Evolutionary conservation across 208 protist genomes (phyloP).

Genomic region (Vickermania ingenoplastis): DNA sequence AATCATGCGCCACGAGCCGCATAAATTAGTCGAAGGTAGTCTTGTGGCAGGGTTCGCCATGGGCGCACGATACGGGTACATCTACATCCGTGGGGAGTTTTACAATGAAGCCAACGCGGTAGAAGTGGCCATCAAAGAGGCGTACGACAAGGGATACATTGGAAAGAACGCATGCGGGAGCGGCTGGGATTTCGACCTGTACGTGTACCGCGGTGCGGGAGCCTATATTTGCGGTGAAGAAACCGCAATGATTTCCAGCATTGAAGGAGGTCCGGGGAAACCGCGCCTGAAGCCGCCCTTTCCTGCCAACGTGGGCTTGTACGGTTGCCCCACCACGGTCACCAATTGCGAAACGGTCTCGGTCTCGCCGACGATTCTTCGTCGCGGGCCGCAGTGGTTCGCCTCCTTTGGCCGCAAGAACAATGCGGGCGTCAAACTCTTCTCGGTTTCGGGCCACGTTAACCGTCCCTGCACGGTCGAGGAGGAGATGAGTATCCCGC

Average conservation of each 20-base stretch:
- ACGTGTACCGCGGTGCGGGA: slow-evolving; percentile 95
- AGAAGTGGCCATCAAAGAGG: slow-evolving; percentile 94
- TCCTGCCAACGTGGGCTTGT: slow-evolving; percentile 97
- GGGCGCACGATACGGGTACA: slow-evolving; percentile 95
- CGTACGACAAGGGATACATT: slow-evolving; percentile 92
- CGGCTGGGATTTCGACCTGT: slow-evolving; percentile 98
- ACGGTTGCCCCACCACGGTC: slow-evolving; percentile 98
- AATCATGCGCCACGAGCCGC: slow-evolving; percentile 98
- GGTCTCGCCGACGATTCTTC: slow-evolving; percentile 94
- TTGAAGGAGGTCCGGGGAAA: slow-evolving; percentile 97
- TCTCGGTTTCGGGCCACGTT: slow-evolving; percentile 97
- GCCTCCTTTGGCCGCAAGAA: slow-evolving; percentile 93
- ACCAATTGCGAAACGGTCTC: slow-evolving; percentile 99
- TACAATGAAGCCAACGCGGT: slow-evolving; percentile 93
- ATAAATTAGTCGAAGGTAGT: slow-evolving; percentile 98
- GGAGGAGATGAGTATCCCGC: slow-evolving; percentile 98
- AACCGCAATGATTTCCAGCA: slow-evolving; percentile 95
- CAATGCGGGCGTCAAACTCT: slow-evolving; percentile 98
- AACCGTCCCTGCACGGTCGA: slow-evolving; percentile 98
- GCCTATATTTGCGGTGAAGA: slow-evolving; percentile 99
- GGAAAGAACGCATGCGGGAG: slow-evolving; percentile 96
- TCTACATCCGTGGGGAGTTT: slow-evolving; percentile 99
- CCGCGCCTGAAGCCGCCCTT: slow-evolving; percentile 98
- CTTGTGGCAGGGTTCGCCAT: slow-evolving; percentile 97
- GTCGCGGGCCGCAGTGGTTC: slow-evolving; percentile 93